phyloP scores from a whole-genome alignment of 1,139 yeast genomes.

The Pichia sp. region DNA sequence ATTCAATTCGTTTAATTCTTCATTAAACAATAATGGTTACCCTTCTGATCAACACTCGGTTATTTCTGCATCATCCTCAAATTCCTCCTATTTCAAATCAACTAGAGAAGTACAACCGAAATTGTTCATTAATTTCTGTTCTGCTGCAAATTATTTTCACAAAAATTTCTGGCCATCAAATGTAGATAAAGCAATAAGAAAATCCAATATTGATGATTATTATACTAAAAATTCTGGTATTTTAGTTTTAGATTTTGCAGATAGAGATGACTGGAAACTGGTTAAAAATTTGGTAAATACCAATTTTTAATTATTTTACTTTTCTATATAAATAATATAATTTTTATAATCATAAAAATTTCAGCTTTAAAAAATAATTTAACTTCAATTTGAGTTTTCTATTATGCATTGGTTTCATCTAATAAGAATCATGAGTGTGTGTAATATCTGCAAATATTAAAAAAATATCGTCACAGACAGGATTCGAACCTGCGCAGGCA shows the following conservation, averaged over 20 bases:
- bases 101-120: constrained; percentile 32
- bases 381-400: too few relatives aligned
- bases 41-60: background rate
- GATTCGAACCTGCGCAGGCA: constrained; percentile 89
- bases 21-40: too few relatives aligned
- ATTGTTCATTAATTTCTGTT: constrained; percentile 64
- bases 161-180: constrained; percentile 70
- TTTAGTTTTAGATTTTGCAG: constrained; percentile 62
- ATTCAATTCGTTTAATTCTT: background rate
- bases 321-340: background rate
- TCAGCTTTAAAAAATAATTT: too few relatives aligned
- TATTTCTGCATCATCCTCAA: background rate
- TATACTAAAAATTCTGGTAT: constrained; percentile 53
- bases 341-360: too few relatives aligned
- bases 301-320: constrained; percentile 35
- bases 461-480: constrained; percentile 65
- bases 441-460: constrained; percentile 9
- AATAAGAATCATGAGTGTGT: too few relatives aligned
- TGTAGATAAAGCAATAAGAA: constrained; percentile 49
- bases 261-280: constrained; percentile 54
- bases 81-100: background rate
- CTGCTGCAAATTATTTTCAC: constrained; percentile 70
- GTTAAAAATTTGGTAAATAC: constrained; percentile 47
- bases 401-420: too few relatives aligned
- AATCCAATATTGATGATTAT: constrained; percentile 42